A percentile compares a stretch with the other conserved stretches of the same genome.
Evolutionary conservation across 2,329 filamentous ascomycete genomes (phyloP).

Genomic region (Aspergillus pseudonomiae): DNA sequence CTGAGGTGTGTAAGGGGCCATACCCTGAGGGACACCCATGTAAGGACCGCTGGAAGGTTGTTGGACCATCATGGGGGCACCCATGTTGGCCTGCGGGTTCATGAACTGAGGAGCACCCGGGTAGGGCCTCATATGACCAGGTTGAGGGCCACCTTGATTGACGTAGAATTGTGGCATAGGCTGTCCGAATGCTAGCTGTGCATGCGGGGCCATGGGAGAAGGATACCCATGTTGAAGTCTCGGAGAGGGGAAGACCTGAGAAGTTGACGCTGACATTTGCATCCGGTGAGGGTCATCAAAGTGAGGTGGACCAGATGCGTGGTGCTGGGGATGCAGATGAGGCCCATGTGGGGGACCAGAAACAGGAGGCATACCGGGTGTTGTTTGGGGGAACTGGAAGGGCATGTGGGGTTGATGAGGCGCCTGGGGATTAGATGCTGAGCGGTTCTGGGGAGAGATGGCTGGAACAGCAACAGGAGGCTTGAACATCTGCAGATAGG

Average conservation of each 20-base stretch:
- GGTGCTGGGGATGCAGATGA: constrained; percentile 75
- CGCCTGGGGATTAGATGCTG: constrained; percentile 65
- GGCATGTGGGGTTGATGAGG: constrained; percentile 84
- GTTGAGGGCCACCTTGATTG: constrained; percentile 69
- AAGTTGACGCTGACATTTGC: constrained; percentile 79
- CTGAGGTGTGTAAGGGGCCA: constrained; percentile 69
- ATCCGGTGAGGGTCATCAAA: constrained; percentile 84
- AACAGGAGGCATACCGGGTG: constrained; percentile 67
- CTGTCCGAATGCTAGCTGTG: constrained; percentile 72
- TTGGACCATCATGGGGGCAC: constrained; percentile 81
- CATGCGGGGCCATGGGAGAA: constrained; percentile 67
- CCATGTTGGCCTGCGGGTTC: constrained; percentile 72
- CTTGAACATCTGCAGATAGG: constrained; percentile 80
- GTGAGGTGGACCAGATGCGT: constrained; percentile 67
- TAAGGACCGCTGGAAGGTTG: constrained; percentile 69
- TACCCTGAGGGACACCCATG: constrained; percentile 71
- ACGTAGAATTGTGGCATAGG: constrained; percentile 72
- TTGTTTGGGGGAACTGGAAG: constrained; percentile 76
- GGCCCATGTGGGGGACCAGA: constrained; percentile 75
- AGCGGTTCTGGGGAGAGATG: constrained; percentile 70
- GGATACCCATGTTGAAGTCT: constrained; percentile 73
- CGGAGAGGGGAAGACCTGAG: constrained; percentile 83
- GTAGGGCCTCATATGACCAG: constrained; percentile 71
- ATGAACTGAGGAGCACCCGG: constrained; percentile 74
- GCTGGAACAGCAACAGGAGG: constrained; percentile 61